Percentiles rank a stretch among this genome's conserved stretches.
Conservation (phyloP, 75 land plant species). For the Picea sitchensis region DNA sequence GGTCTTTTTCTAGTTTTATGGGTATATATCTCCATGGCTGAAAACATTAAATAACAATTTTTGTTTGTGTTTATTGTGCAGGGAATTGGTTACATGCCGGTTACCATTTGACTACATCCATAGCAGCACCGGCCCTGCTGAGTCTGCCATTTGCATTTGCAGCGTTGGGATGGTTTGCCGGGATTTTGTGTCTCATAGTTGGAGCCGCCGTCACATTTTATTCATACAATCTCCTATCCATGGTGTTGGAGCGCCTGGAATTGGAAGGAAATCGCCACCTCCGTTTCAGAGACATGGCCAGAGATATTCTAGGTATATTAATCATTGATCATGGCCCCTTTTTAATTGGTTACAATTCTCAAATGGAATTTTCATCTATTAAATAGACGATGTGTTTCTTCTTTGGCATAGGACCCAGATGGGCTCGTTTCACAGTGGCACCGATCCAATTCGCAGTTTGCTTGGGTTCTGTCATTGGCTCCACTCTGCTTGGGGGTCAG, state of each 20-base stretch:
- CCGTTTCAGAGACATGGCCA: constrained; percentile 73
- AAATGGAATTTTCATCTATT: too few species aligned
- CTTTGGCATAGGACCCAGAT: constrained; percentile 47
- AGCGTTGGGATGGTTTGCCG: constrained; percentile 61
- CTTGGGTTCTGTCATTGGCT: constrained; percentile 59
- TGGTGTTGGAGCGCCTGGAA: constrained; percentile 67
- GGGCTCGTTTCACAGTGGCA: constrained; percentile 63
- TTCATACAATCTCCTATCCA: constrained; percentile 61
- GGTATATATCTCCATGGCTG: background rate
- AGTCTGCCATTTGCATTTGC: constrained; percentile 74
- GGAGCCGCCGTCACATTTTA: constrained; percentile 71
- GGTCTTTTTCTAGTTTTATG: constrained; percentile 21
- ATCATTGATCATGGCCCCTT: too few species aligned
- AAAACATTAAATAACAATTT: background rate
- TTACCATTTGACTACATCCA: constrained; percentile 78
- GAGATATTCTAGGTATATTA: constrained; percentile 47
- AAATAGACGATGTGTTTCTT: too few species aligned
- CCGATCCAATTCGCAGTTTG: constrained; percentile 72
- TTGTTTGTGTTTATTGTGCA: constrained; percentile 3
- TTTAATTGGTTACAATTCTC: too few species aligned
- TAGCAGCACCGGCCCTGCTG: constrained; percentile 70
- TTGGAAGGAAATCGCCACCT: constrained; percentile 43
- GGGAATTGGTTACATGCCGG: constrained; percentile 87
- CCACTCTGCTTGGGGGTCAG: constrained; percentile 72
- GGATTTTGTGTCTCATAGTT: constrained; percentile 34